These are phyloP conservation scores for Rutstroemia sp. DNA, from an alignment of 2,329 filamentous ascomycete species.

Conservation along the genomic window DNA sequence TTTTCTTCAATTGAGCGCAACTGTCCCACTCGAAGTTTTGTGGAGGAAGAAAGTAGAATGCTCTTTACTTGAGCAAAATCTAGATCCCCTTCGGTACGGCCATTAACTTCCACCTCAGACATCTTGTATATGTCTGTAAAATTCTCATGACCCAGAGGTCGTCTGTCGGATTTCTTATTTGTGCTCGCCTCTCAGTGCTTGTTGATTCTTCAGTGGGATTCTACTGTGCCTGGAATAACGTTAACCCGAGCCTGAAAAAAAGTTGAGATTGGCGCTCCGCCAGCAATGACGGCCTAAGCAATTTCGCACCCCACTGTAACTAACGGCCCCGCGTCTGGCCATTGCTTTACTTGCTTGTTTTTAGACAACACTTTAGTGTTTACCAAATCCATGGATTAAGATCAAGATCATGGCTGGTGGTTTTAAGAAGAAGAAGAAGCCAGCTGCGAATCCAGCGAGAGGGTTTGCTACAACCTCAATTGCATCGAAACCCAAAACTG, in stretches of 20 bases:
- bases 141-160: slow-evolving; percentile 26
- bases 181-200: neutral
- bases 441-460: slow-evolving; percentile 75
- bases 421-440: slow-evolving; percentile 87
- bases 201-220: neutral
- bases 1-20: slow-evolving; percentile 50
- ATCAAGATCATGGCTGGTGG: slow-evolving; percentile 51
- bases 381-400: neutral
- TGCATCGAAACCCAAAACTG: slow-evolving; percentile 70
- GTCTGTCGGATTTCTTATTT: neutral
- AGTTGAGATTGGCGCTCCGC: neutral
- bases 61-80: slow-evolving; percentile 43
- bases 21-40: slow-evolving; percentile 45
- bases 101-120: slow-evolving; percentile 42
- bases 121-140: slow-evolving; percentile 33
- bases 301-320: slow-evolving; percentile 6
- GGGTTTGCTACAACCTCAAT: slow-evolving; percentile 93
- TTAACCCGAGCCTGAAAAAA: slow-evolving; percentile 2
- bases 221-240: slow-evolving; percentile 3
- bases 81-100: slow-evolving; percentile 38
- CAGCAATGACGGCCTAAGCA: slow-evolving; percentile 5
- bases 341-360: neutral
- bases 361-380: neutral
- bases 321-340: slow-evolving; percentile 8
- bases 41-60: slow-evolving; percentile 56